phyloP scores from a whole-genome alignment of 768 basidiomycete genomes.

The Porpolomopsis calyptriformis region DNA sequence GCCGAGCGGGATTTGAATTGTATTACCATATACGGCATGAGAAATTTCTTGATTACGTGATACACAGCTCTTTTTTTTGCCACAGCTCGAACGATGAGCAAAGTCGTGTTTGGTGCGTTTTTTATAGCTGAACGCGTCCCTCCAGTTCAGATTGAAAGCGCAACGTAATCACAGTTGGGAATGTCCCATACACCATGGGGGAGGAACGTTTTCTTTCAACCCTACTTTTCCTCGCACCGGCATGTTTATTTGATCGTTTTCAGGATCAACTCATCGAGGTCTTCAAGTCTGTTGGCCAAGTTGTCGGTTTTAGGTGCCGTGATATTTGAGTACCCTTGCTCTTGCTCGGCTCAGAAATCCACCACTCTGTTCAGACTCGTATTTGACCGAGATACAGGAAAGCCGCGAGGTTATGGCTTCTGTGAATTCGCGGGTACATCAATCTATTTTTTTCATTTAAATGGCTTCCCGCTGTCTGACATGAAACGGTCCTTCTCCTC shows the following conservation, averaged over 20 bases:
- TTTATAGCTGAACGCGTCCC: not conserved
- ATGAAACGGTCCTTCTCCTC: conserved; percentile 18
- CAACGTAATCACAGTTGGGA: conserved; percentile 48
- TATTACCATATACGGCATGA: too few species aligned
- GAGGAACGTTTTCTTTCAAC: conserved; percentile 35
- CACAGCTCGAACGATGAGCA: conserved; percentile 58
- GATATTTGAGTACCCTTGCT: conserved; percentile 5
- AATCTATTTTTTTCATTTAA: conserved; percentile 20
- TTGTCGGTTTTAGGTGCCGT: conserved; percentile 73
- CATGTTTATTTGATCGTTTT: conserved; percentile 6
- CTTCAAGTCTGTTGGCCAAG: conserved; percentile 82
- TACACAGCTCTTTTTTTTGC: too few species aligned
- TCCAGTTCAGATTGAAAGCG: not conserved
- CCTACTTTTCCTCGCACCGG: not conserved
- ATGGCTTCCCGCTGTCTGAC: conserved; percentile 25
- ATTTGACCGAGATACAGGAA: conserved; percentile 88
- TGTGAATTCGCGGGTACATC: conserved; percentile 83
- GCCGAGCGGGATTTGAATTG: too few species aligned
- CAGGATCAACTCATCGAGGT: conserved; percentile 79
- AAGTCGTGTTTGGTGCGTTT: conserved; percentile 60
- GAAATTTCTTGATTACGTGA: too few species aligned
- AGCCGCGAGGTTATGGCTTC: conserved; percentile 88
- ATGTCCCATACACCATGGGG: conserved; percentile 85
- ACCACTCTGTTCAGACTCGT: conserved; percentile 47
- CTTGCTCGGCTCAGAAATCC: conserved; percentile 1